Percentiles rank a stretch among this genome's conserved stretches.
Evolutionary conservation across 164 flowering plant genomes (phyloP).

Genomic region (Liquidambar formosana): DNA sequence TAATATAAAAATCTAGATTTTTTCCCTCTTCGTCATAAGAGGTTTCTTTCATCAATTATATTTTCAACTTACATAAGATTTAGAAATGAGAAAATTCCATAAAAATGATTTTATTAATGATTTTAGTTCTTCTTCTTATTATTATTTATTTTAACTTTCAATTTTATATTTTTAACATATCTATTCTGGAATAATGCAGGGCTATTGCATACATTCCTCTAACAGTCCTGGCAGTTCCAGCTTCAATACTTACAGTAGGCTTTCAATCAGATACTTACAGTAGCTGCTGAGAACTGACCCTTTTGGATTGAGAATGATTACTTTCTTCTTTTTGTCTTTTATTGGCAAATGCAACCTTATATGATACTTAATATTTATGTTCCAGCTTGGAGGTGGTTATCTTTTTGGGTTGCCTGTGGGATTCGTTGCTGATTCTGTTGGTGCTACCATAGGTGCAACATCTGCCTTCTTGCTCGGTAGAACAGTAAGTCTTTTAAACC

Average conservation of each 20-base stretch:
- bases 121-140: no score
- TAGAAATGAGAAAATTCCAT: no score
- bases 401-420: constrained; percentile 95
- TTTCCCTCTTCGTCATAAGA: no score
- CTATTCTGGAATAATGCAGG: constrained; percentile 23
- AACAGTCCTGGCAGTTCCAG: constrained; percentile 62
- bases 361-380: constrained; percentile 1
- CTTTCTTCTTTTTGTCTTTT: neutral
- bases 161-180: neutral
- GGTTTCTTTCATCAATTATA: no score
- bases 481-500: constrained; percentile 58
- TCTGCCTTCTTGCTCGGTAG: constrained; percentile 92
- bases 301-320: neutral
- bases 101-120: no score
- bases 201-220: constrained; percentile 60
- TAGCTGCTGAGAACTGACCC: constrained; percentile 16
- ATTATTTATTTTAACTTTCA: neutral
- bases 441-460: constrained; percentile 91
- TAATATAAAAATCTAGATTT: no score
- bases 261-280: constrained; percentile 44
- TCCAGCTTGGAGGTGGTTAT: constrained; percentile 96
- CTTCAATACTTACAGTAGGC: constrained; percentile 60
- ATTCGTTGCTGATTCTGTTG: constrained; percentile 90
- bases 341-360: constrained; percentile 1
- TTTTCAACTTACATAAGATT: no score